These are phyloP conservation scores for Penicillium flavigenum DNA, from an alignment of 495 filamentous ascomycete species.

Conservation along the genomic window DNA sequence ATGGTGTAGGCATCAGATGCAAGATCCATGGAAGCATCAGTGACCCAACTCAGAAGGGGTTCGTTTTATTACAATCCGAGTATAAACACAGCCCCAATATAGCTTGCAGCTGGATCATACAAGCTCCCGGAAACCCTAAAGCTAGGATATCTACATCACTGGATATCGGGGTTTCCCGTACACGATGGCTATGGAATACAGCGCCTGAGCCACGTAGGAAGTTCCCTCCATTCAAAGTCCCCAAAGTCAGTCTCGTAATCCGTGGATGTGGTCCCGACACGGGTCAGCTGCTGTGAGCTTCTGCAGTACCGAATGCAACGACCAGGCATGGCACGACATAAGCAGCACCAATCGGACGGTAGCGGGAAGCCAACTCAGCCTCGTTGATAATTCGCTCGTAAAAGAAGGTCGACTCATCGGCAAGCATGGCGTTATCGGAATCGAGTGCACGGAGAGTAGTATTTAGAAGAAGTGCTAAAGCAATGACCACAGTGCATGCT, in stretches of 20 bases:
- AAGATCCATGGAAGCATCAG: not conserved
- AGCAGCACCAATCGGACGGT: constrained; percentile 22
- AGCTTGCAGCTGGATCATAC: constrained; percentile 5
- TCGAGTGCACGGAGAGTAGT: not conserved
- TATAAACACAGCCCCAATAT: not conserved
- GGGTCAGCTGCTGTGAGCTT: constrained; percentile 12
- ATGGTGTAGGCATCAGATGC: not conserved
- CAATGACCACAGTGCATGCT: not conserved
- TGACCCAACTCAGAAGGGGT: not conserved
- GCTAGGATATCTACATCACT: not conserved
- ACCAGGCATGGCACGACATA: constrained; percentile 16
- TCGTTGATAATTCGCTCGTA: not conserved
- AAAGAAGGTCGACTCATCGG: not conserved
- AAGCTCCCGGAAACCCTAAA: not conserved
- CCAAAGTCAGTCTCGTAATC: constrained; percentile 19
- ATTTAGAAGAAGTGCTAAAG: not conserved
- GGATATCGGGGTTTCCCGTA: not conserved
- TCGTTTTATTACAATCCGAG: not conserved
- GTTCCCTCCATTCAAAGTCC: constrained; percentile 9
- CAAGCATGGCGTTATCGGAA: not conserved
- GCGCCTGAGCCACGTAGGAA: constrained; percentile 14
- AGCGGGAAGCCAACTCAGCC: constrained; percentile 12
- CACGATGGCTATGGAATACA: constrained; percentile 1
- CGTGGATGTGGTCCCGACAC: constrained; percentile 5
- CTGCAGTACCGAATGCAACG: constrained; percentile 12